These are phyloP conservation scores for Pneumocystis canis DNA, from an alignment of 1,139 yeast species.

Conservation along the genomic window DNA sequence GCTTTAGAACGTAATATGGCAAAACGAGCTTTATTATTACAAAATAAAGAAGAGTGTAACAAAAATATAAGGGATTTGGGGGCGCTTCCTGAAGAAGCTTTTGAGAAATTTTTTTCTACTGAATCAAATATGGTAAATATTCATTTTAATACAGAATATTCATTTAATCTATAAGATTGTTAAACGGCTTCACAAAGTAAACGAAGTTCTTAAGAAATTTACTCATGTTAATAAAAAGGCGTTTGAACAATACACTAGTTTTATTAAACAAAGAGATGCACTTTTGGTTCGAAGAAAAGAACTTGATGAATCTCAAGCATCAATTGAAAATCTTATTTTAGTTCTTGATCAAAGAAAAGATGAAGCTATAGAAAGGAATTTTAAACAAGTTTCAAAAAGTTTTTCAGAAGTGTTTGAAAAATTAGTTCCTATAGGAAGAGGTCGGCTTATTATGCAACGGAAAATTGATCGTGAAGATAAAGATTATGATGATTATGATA, in stretches of 20 bases:
- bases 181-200: conserved; percentile 39
- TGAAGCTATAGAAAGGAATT: conserved; percentile 66
- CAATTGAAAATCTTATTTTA: conserved; percentile 61
- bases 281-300: conserved; percentile 52
- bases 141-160: background rate
- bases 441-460: conserved; percentile 51
- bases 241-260: conserved; percentile 64
- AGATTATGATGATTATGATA: conserved; percentile 19
- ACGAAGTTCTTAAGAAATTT: conserved; percentile 45
- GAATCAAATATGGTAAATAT: conserved; percentile 31
- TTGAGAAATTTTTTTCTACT: conserved; percentile 33
- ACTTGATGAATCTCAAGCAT: conserved; percentile 50
- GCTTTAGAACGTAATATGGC: conserved; percentile 51
- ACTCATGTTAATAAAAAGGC: conserved; percentile 84
- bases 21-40: conserved; percentile 44
- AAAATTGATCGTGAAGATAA: conserved; percentile 20
- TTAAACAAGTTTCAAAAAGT: conserved; percentile 57
- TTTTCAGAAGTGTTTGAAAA: conserved; percentile 63
- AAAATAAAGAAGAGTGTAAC: conserved; percentile 59
- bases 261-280: conserved; percentile 58
- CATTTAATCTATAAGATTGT: conserved; percentile 26
- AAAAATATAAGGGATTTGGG: conserved; percentile 71
- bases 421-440: conserved; percentile 74
- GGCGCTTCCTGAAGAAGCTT: conserved; percentile 75
- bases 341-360: conserved; percentile 66